Evolutionary conservation across 2,329 filamentous ascomycete genomes (phyloP), one percentile per base, ranked within the genome.

Genomic region (Nemania sp.): DNA sequence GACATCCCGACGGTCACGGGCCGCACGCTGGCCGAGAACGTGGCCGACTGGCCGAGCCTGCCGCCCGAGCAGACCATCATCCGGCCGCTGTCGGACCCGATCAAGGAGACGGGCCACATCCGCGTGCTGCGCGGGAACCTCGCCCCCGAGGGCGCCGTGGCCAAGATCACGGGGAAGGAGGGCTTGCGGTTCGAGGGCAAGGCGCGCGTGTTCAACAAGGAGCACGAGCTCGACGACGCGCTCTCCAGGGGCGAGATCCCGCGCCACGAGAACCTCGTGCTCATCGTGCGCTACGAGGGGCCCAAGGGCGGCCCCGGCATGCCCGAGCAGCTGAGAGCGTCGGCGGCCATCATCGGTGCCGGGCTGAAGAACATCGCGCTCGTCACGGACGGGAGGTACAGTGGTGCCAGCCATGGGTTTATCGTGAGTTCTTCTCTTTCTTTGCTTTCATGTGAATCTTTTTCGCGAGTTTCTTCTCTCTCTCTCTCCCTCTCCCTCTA

Each of bases 91-190:
- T 81, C 83, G 12, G 66, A 85, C 69, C 83, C 83, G 53, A 94
- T 96, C 81, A 97, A 97, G 75, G 67, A 81, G 1, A 91, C 88
- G 0, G 94, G 94, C 45, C 94, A 98, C 75, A 84, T 98, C 62
- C 92, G 94, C 75, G 90, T 98, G 62, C 83, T 98, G 3, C 85
- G 86, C 61, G 94, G 94, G 18, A 97, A 96, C 74, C 83, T 97
- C 34, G 91, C 93, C 2, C 94, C 94, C 1, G 90, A 87, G 11
- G 94, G 94, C 35, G 90, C 93, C 1, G 93, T 98, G 1, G 93
- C 92, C 62, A 98, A 98, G 77, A 97, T 98, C 75, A 97, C 94
- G 0, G 94, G 94, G 37, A 97, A 97, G 75, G 94, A 98, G 75
- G 94, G 94, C 2, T 83, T 92, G 6, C 80, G 78, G 12, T 98